phyloP scores from a whole-genome alignment of 768 basidiomycete genomes.

The Leccinum incarnatum region DNA sequence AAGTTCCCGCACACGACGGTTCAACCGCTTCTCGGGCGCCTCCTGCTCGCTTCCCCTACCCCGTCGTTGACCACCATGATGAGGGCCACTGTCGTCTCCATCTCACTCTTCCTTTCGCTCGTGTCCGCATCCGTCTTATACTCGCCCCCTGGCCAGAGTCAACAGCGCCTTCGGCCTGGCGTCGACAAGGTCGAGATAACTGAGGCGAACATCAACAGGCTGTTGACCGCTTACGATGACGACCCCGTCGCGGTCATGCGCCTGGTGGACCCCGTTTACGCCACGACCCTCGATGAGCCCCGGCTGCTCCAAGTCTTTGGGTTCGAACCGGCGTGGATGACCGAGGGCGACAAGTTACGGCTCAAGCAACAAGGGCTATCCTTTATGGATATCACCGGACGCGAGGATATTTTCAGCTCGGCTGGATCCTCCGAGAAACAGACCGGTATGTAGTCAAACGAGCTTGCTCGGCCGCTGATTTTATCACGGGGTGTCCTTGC shows the following conservation, averaged over 20 bases:
- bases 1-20: background rate
- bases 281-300: conserved; percentile 19
- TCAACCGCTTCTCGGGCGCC: background rate
- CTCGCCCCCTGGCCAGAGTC: background rate
- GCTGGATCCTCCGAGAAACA: background rate
- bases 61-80: background rate
- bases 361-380: conserved; percentile 9
- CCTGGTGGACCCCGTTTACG: conserved; percentile 12
- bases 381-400: conserved; percentile 16
- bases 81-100: background rate
- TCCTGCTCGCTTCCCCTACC: background rate
- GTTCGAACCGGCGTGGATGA: conserved; percentile 16
- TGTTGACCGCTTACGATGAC: conserved; percentile 11
- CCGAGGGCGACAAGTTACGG: conserved; percentile 19
- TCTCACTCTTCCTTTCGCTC: conserved; percentile 1
- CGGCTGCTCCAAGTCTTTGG: conserved; percentile 17
- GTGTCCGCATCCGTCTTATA: background rate
- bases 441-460: background rate
- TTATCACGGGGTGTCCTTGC: background rate
- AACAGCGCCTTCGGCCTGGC: background rate
- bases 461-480: background rate
- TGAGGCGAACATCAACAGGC: background rate
- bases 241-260: conserved; percentile 21
- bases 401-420: background rate
- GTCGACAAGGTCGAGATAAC: background rate